These are phyloP conservation scores for Physocladia obscura DNA, from an alignment of 192 early-diverging fungal species.

Conservation along the genomic window DNA sequence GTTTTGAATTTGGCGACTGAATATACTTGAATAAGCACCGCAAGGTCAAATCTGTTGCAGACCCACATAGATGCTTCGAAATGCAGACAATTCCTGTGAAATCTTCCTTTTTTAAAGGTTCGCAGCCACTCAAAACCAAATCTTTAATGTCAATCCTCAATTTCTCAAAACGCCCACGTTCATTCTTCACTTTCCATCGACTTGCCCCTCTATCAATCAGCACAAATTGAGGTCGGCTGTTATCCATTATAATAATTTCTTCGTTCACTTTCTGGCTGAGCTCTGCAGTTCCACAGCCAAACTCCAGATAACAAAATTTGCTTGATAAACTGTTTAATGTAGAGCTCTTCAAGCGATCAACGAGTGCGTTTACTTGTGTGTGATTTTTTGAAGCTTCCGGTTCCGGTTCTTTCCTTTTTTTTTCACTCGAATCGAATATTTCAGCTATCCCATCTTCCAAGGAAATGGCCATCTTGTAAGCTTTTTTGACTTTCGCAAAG, in stretches of 20 bases:
- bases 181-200: conserved; percentile 23
- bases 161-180: conserved; percentile 11
- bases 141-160: conserved; percentile 22
- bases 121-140: background rate
- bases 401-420: background rate
- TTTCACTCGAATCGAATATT: background rate
- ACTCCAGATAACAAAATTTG: background rate
- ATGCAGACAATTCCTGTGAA: conserved; percentile 6
- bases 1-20: too few species aligned
- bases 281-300: conserved; percentile 21
- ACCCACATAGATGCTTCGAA: conserved; percentile 27
- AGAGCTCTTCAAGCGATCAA: background rate
- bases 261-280: conserved; percentile 5
- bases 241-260: background rate
- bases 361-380: conserved; percentile 6
- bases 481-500: background rate
- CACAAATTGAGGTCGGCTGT: background rate
- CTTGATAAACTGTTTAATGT: background rate
- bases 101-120: background rate
- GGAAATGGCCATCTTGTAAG: background rate
- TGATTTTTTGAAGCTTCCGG: background rate
- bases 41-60: conserved; percentile 15
- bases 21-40: conserved; percentile 3
- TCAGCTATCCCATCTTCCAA: background rate
- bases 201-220: conserved; percentile 15